Conservation (phyloP, 2,329 filamentous ascomycete genomes). For the Emydomyces testavorans region DNA sequence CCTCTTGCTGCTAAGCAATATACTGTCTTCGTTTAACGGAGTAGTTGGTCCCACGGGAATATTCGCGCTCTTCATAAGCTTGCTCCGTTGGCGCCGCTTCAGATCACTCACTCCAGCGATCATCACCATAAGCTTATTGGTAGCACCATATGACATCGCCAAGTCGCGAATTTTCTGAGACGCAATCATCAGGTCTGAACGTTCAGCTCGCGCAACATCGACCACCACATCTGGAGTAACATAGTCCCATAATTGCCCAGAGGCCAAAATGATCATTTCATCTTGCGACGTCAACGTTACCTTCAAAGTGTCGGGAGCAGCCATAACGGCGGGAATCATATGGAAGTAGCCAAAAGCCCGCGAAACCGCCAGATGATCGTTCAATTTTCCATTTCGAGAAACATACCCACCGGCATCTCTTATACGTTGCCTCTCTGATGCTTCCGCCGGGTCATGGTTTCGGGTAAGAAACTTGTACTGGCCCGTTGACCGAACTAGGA, state of each 20-base stretch:
- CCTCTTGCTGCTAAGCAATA: constrained; percentile 52
- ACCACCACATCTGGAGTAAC: constrained; percentile 80
- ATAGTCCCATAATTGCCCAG: constrained; percentile 90
- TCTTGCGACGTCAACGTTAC: constrained; percentile 74
- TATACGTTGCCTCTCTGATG: constrained; percentile 72
- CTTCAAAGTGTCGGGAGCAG: constrained; percentile 71
- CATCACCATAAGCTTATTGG: constrained; percentile 97
- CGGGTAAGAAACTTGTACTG: constrained; percentile 70
- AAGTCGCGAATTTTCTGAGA: constrained; percentile 89
- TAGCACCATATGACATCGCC: constrained; percentile 89
- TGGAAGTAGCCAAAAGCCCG: constrained; percentile 91
- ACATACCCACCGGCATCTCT: constrained; percentile 92
- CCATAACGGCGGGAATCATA: constrained; percentile 83
- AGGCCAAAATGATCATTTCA: constrained; percentile 86
- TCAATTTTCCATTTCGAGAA: constrained; percentile 83
- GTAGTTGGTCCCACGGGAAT: constrained; percentile 68
- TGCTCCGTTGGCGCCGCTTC: constrained; percentile 68
- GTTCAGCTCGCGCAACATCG: constrained; percentile 77
- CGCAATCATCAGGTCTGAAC: constrained; percentile 83
- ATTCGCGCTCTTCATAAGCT: constrained; percentile 60
- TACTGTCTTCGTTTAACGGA: constrained; percentile 52
- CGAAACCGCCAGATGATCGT: constrained; percentile 82
- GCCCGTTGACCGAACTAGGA: constrained; percentile 83
- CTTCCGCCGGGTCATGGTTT: constrained; percentile 87
- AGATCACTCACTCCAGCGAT: constrained; percentile 87